A percentile compares a stretch with the other conserved stretches of the same genome.
phyloP scores from a whole-genome alignment of 2,329 filamentous ascomycete genomes.

The Aspergillus sergii region DNA sequence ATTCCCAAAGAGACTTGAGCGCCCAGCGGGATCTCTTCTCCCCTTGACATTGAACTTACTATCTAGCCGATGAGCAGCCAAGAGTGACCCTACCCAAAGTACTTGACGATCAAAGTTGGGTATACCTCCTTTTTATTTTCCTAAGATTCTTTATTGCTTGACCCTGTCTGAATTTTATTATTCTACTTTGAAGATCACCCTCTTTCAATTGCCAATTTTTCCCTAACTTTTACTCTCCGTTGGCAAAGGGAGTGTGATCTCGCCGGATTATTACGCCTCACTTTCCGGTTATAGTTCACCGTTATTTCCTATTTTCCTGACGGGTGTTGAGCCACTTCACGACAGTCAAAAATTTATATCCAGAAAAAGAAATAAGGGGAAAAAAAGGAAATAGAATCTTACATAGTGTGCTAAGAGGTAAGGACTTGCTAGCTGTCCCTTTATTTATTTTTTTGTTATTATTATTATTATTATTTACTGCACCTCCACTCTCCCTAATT shows the following conservation, averaged over 20 bases:
- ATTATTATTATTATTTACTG: conserved; percentile 4
- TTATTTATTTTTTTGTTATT: not conserved
- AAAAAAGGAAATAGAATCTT: conserved; percentile 8
- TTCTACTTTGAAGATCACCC: not conserved
- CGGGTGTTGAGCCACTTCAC: conserved; percentile 15
- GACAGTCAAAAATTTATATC: conserved; percentile 9
- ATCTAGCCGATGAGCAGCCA: not conserved
- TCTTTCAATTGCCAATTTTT: not conserved
- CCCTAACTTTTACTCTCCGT: conserved; percentile 8
- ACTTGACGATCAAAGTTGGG: not conserved
- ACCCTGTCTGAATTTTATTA: not conserved
- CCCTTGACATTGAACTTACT: not conserved
- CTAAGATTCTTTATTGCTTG: not conserved
- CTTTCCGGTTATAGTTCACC: conserved; percentile 31
- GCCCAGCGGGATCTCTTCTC: not conserved
- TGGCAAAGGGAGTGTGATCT: conserved; percentile 17
- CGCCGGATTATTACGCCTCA: conserved; percentile 25
- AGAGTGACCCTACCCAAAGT: conserved; percentile 2
- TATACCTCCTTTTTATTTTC: not conserved
- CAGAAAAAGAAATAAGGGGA: conserved; percentile 5
- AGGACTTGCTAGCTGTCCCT: not conserved
- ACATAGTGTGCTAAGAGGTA: conserved; percentile 1
- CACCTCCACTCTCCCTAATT: conserved; percentile 4
- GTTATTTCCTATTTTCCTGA: conserved; percentile 21
- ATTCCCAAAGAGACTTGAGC: not conserved